Evolutionary conservation across 495 filamentous ascomycete species (phyloP), one percentile per base, ranked within the genome.

Genomic region (Apiosordaria backusii): DNA sequence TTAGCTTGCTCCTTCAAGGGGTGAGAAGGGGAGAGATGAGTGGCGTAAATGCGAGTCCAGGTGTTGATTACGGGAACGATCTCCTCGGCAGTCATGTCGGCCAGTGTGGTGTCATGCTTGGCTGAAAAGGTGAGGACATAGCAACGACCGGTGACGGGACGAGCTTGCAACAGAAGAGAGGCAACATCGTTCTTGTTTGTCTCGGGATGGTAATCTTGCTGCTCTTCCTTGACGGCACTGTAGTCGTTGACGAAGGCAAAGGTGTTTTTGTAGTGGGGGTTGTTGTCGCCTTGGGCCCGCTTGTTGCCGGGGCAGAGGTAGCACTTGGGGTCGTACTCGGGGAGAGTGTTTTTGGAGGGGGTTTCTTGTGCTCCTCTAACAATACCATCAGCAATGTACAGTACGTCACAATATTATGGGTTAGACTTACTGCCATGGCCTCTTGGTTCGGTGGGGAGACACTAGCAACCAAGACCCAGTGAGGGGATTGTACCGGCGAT

Each of bases 211-310:
- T 82, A 84, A 9, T 81, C 80, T 55, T 80, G 87, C 77, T 99
- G 95, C 60, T 91, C 86, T 78, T 97, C 94, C 74, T 97, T 97
- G 27, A 99, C 93, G 13, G 95, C 95, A 70, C 92, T 94, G 75
- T 95, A 99, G 77, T 99, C 95, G 72, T 99, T 99, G 55, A 97
- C 91, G 68, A 99, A 99, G 13, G 94, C 89, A 70, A 97, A 97
- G 0, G 93, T 97, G 64, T 82, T 87, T 40, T 89, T 81, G 74
- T 97, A 99, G 26, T 90, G 81, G 0, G 95, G 96, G 74, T 98
- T 99, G 67, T 75, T 74, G 71, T 96, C 91, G 64, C 95, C 96
- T 72, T 92, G 88, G 2, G 94, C 95, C n/a, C 95, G 88, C 69
- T 88, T 83, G 74, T 99, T 99, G 40, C 93, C 88, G 1, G 95